Evolutionary conservation across 306 rosid genomes (phyloP).

Genomic region (Cicer chorassanicum): DNA sequence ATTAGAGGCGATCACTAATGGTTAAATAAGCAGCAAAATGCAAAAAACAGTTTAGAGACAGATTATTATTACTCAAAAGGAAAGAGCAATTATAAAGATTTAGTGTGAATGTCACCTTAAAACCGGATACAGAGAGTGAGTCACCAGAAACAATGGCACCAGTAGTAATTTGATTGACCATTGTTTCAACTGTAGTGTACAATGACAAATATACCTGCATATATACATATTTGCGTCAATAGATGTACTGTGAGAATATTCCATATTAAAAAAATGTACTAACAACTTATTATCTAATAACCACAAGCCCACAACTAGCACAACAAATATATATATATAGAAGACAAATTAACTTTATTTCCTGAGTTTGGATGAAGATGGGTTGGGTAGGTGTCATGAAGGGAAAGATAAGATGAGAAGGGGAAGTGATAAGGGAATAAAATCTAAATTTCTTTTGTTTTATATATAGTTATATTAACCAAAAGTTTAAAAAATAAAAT

Average conservation of each 20-base stretch:
- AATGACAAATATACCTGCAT: constrained; percentile 87
- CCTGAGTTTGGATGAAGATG: too few relatives aligned
- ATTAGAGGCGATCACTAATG: constrained; percentile 10
- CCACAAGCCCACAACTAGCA: neutral
- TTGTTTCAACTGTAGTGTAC: constrained; percentile 74
- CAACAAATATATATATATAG: neutral
- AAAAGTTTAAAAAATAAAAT: too few relatives aligned
- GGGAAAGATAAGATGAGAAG: too few relatives aligned
- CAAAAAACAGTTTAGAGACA: constrained; percentile 12
- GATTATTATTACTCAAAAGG: constrained; percentile 11
- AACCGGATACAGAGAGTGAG: constrained; percentile 73
- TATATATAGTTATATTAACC: too few relatives aligned
- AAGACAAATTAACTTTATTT: neutral
- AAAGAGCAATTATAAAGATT: constrained; percentile 7
- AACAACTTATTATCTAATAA: constrained; percentile 12
- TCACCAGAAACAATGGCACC: constrained; percentile 66
- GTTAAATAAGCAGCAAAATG: constrained; percentile 28
- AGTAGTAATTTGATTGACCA: constrained; percentile 74
- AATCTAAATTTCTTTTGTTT: too few relatives aligned
- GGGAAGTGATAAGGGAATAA: too few relatives aligned
- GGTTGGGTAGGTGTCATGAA: too few relatives aligned
- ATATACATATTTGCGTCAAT: neutral
- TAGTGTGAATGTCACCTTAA: constrained; percentile 62
- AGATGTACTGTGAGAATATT: constrained; percentile 25
- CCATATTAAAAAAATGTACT: constrained; percentile 23